Conservation (phyloP, 2,329 filamentous ascomycete genomes). For the Laburnicola sp. region DNA sequence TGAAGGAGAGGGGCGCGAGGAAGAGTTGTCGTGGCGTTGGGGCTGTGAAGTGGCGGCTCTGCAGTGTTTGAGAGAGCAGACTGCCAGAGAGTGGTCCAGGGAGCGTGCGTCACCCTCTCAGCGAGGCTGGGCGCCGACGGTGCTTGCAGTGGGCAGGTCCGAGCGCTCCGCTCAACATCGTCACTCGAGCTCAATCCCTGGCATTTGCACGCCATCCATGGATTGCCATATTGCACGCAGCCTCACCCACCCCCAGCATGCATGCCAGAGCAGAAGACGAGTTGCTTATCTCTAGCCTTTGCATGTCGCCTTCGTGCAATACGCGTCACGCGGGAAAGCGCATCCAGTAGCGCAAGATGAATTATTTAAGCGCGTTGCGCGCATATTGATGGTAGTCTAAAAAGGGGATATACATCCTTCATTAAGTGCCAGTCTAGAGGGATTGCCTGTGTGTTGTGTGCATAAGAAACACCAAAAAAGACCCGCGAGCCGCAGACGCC, state of each 20-base stretch:
- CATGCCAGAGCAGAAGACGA: background rate
- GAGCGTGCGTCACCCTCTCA: constrained; percentile 18
- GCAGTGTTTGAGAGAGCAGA: constrained; percentile 7
- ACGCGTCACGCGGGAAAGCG: background rate
- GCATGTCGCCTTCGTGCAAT: background rate
- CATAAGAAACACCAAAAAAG: constrained; percentile 29
- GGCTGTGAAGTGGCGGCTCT: constrained; percentile 24
- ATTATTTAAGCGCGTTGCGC: constrained; percentile 39
- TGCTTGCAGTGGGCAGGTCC: constrained; percentile 3
- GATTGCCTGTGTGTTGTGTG: constrained; percentile 36
- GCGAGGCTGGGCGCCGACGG: constrained; percentile 20
- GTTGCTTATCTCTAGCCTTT: background rate
- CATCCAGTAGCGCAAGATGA: constrained; percentile 6
- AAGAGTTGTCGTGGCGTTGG: constrained; percentile 13
- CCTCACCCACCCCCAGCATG: too few relatives aligned
- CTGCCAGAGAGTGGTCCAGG: constrained; percentile 6
- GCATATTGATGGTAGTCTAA: constrained; percentile 40
- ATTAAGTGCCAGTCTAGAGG: constrained; percentile 48
- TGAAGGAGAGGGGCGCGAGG: background rate
- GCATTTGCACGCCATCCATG: too few relatives aligned
- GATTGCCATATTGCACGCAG: too few relatives aligned
- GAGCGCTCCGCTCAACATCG: constrained; percentile 3
- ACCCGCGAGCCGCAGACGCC: constrained; percentile 34
- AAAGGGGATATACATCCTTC: constrained; percentile 43
- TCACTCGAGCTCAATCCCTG: too few relatives aligned